A percentile compares a stretch with the other conserved stretches of the same genome.
Evolutionary conservation across 352 stramenopile species (phyloP).

Genomic region (Phytophthora kernoviae): DNA sequence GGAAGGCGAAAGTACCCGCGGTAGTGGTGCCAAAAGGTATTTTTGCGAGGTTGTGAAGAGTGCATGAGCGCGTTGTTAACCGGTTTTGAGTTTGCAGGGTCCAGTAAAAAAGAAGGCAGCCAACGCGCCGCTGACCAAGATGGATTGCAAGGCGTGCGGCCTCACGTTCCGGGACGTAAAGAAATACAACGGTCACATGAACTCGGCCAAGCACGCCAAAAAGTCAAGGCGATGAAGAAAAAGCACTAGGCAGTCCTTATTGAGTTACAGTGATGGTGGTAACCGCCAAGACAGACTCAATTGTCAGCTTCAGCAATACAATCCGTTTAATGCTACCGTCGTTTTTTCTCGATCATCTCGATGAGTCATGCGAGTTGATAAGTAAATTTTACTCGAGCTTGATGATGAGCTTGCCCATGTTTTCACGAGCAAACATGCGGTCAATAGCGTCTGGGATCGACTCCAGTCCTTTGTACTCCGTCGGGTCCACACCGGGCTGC

Average conservation of each 20-base stretch:
- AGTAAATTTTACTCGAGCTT: conserved; percentile 32
- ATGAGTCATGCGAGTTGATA: neutral
- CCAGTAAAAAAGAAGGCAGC: conserved; percentile 21
- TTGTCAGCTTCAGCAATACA: neutral
- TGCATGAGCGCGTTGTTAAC: neutral
- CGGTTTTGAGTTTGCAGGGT: conserved; percentile 9
- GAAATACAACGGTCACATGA: conserved; percentile 89
- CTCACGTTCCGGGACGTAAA: conserved; percentile 67
- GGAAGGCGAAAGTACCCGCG: neutral
- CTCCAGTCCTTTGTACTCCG: conserved; percentile 51
- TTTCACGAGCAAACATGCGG: conserved; percentile 52
- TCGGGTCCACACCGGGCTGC: conserved; percentile 39
- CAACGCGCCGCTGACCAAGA: conserved; percentile 14
- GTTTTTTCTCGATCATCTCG: neutral
- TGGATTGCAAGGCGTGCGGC: conserved; percentile 62
- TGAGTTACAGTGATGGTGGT: neutral
- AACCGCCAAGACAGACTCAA: too few species aligned
- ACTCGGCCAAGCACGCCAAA: conserved; percentile 86
- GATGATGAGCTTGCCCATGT: conserved; percentile 71
- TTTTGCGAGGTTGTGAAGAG: neutral
- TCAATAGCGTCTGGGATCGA: conserved; percentile 56
- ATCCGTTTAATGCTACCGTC: conserved; percentile 6
- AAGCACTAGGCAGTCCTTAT: conserved; percentile 19
- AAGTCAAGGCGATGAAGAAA: conserved; percentile 69
- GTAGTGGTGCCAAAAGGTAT: conserved; percentile 23